Conservation (phyloP, 139 green algal genomes). For the Edaphochlamys debaryana region DNA sequence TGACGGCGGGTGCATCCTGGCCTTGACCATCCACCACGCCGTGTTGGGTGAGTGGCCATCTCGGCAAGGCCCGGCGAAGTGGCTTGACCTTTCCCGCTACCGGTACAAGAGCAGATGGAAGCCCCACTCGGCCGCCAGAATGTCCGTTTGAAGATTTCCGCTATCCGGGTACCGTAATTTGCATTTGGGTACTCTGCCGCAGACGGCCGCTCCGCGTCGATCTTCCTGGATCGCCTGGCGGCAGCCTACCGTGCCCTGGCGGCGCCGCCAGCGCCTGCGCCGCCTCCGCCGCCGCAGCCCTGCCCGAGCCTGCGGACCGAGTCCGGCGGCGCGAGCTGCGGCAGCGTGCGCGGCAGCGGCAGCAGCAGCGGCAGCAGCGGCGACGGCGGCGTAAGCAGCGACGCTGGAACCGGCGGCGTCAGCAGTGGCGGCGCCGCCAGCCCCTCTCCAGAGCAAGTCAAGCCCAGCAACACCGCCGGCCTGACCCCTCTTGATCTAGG, state of each 20-base stretch:
- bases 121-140: too few species aligned
- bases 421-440: not conserved
- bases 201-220: slow-evolving; percentile 19
- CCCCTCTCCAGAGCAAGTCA: not conserved
- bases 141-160: too few species aligned
- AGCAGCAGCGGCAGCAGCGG: not conserved
- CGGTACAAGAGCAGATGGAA: too few species aligned
- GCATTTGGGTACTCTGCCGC: too few species aligned
- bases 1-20: slow-evolving; percentile 51
- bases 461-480: not conserved
- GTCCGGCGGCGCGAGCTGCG: not conserved
- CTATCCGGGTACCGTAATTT: too few species aligned
- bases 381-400: not conserved
- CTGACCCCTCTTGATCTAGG: too few species aligned
- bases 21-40: slow-evolving; percentile 46
- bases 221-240: slow-evolving; percentile 5
- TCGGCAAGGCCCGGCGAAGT: not conserved
- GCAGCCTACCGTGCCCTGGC: not conserved
- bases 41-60: slow-evolving; percentile 18
- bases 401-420: not conserved
- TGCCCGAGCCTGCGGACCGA: not conserved
- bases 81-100: not conserved
- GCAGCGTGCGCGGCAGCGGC: not conserved
- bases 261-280: not conserved
- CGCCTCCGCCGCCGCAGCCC: not conserved